Evolutionary conservation across 345 rosid genomes (phyloP).

Genomic region (Murraya koenigii): DNA sequence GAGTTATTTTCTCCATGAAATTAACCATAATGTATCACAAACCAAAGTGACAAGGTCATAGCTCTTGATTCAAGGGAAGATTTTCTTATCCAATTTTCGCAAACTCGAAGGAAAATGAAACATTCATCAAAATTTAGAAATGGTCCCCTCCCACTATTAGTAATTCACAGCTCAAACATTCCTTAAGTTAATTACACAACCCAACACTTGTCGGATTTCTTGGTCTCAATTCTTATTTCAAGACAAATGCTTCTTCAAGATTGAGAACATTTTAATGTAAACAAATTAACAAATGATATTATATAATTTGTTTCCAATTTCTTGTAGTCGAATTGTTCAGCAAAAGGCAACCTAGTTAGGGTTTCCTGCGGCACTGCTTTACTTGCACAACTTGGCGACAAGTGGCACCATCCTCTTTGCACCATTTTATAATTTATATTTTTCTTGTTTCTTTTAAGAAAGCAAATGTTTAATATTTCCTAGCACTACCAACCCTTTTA

Average conservation of each 20-base stretch:
- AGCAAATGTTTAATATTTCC: too few species aligned
- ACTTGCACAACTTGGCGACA: conserved; percentile 55
- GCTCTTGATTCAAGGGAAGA: conserved; percentile 18
- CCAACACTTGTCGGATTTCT: conserved; percentile 26
- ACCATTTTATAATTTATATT: neutral
- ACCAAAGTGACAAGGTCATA: neutral
- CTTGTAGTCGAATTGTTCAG: conserved; percentile 40
- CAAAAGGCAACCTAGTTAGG: conserved; percentile 31
- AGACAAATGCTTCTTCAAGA: conserved; percentile 28
- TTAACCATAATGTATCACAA: neutral
- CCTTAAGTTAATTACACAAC: conserved; percentile 23
- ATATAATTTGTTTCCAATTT: conserved; percentile 19
- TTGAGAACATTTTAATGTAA: neutral
- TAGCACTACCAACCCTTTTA: too few species aligned
- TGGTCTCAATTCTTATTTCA: conserved; percentile 27
- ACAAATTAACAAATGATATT: neutral
- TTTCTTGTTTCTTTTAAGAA: neutral
- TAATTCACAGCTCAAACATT: conserved; percentile 32
- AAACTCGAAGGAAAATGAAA: conserved; percentile 6
- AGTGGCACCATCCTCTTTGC: conserved; percentile 40
- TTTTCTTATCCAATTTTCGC: neutral
- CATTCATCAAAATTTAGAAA: conserved; percentile 25
- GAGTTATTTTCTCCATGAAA: neutral
- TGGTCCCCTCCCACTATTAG: conserved; percentile 42
- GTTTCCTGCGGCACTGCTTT: conserved; percentile 33